Percentiles rank a stretch among this genome's conserved stretches.
These are phyloP conservation scores for Dittrichia graveolens DNA, from an alignment of 129 eudicot species.

Conservation along the genomic window DNA sequence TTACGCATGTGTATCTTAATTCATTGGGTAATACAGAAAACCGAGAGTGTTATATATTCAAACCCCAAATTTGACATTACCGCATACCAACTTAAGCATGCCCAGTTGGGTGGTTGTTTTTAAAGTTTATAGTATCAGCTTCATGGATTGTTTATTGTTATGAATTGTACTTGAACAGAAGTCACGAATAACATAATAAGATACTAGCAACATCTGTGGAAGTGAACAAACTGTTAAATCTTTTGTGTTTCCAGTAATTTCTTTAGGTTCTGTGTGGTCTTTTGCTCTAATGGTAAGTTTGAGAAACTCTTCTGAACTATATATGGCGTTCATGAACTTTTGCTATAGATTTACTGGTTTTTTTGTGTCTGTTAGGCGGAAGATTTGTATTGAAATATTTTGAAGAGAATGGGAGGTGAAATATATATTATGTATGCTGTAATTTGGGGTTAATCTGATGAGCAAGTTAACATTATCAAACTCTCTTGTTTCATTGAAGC, in stretches of 20 bases:
- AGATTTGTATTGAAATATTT: constrained; percentile 7
- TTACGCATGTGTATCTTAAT: no score
- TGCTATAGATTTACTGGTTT: neutral
- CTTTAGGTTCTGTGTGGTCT: no score
- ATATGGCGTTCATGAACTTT: neutral
- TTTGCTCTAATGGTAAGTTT: neutral
- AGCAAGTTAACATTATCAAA: neutral
- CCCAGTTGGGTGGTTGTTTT: no score
- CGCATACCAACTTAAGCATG: no score
- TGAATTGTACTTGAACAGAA: no score
- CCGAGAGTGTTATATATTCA: no score
- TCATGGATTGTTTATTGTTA: no score
- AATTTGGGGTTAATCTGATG: neutral
- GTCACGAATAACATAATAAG: no score
- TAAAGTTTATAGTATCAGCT: no score
- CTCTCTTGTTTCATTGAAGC: constrained; percentile 11
- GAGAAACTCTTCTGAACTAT: neutral
- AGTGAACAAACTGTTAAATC: neutral
- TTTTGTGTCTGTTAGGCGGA: constrained; percentile 19
- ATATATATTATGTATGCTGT: neutral
- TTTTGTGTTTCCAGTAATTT: neutral
- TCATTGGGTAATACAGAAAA: no score
- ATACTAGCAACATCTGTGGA: no score
- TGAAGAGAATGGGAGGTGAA: constrained; percentile 8
- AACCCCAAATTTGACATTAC: no score